These are phyloP conservation scores for Pharnaceum exiguum DNA, from an alignment of 148 eudicot genomes.

Conservation along the genomic window DNA sequence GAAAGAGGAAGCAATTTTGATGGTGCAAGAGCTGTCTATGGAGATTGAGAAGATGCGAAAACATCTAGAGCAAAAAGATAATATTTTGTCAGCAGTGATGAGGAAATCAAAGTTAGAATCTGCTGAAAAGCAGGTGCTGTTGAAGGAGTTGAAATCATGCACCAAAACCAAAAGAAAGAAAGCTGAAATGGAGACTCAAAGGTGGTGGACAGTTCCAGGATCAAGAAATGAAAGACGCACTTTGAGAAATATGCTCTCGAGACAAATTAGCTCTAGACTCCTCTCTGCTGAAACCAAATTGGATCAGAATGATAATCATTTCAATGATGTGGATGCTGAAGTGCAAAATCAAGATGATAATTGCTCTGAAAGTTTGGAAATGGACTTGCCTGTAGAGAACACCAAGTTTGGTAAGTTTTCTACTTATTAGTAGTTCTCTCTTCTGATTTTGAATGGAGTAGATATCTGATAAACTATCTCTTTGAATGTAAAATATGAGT, in stretches of 20 bases:
- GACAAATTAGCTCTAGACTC: slow-evolving; percentile 39
- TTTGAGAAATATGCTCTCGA: slow-evolving; percentile 55
- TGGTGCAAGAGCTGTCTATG: slow-evolving; percentile 58
- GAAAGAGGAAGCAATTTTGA: slow-evolving; percentile 64
- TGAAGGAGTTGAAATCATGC: slow-evolving; percentile 62
- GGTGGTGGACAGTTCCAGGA: slow-evolving; percentile 44
- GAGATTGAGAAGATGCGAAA: slow-evolving; percentile 53
- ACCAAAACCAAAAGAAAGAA: slow-evolving; percentile 54
- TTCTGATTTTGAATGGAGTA: too few species aligned
- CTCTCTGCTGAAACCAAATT: slow-evolving; percentile 24
- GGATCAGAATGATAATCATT: slow-evolving; percentile 16
- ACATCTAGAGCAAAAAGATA: slow-evolving; percentile 77
- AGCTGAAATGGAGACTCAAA: slow-evolving; percentile 41
- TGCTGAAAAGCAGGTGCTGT: slow-evolving; percentile 51
- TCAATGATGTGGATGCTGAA: slow-evolving; percentile 36
- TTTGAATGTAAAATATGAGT: not conserved
- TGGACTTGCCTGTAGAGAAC: slow-evolving; percentile 25
- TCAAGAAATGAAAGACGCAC: slow-evolving; percentile 49
- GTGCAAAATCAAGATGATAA: slow-evolving; percentile 24
- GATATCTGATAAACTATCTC: not conserved
- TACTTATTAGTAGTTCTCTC: too few species aligned
- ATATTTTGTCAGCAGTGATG: slow-evolving; percentile 68
- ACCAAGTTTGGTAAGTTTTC: slow-evolving; percentile 39
- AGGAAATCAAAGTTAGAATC: slow-evolving; percentile 68
- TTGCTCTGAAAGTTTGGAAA: slow-evolving; percentile 26